Base-by-base conservation (phyloP, 352 stramenopile genomes). In the Pythium biforme region DNA sequence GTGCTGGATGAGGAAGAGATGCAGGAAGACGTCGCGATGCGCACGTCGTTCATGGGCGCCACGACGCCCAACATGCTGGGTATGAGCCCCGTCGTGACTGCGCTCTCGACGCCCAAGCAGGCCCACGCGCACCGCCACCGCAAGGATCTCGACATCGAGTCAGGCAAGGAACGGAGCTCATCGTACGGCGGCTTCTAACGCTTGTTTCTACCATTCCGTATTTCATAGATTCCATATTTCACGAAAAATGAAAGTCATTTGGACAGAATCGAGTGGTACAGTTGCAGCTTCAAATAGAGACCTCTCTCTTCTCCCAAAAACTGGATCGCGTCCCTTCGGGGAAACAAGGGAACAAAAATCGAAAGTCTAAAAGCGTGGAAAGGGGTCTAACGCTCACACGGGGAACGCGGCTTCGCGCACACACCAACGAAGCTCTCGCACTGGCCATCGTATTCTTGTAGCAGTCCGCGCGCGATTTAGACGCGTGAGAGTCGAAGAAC, bases 11-110 rank as follows among this genome's bases (percentile, higher is more conserved):
- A 78, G 31, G 52, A 78, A 23, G 81, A 93, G 55, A 73, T 90
- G 65, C 66, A 78, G 41, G 76, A 86, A 45, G 81, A 93, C 48
- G 77, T 92, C 9, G 59, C 72, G 40, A 55, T 88, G 64, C 79
- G 81, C 15, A 78, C 73, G 15, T 83, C 78, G 49, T 79, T 84
- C 47, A 76, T 88, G 53, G 57, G 78, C 27, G 76, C 79, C 10
- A 77, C 80, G 45, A 90, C 83, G 39, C 78, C 79, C 17, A 83
- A 75, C 20, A 87, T 88, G 71, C 83, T 78, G 4, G 73, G 74
- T 23, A 69, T 69, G 45, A 86, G 75, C 40, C 82, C 79, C 1
- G 73, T 89, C 14, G 56, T 88, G 34, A 83, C 79, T 8, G 83
- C 77, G 50, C 68, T 90, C 40, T 80, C 74, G 46, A 88, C 79